Percentiles rank a stretch among this genome's conserved stretches.
These are phyloP conservation scores for Plantago lanceolata DNA, from an alignment of 305 asterid species.

Conservation along the genomic window DNA sequence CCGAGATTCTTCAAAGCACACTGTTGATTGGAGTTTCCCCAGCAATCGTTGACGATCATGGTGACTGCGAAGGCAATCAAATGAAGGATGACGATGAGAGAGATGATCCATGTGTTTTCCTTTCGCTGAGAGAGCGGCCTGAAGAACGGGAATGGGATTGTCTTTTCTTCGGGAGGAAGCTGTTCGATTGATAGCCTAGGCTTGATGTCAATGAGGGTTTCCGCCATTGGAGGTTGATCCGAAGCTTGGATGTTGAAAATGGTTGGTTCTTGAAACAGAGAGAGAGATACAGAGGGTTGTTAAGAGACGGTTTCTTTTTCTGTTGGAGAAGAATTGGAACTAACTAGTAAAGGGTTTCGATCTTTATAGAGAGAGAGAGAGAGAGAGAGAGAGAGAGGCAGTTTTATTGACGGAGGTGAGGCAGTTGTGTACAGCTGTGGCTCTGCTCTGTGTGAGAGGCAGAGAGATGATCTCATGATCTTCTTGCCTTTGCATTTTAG, in stretches of 20 bases:
- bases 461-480: too few relatives aligned
- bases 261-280: slow-evolving; percentile 17
- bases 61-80: slow-evolving; percentile 56
- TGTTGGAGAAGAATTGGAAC: too few relatives aligned
- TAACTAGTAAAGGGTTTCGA: too few relatives aligned
- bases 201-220: slow-evolving; percentile 42
- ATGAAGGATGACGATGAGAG: slow-evolving; percentile 67
- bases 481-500: too few relatives aligned
- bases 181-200: slow-evolving; percentile 42
- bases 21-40: slow-evolving; percentile 59
- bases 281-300: too few relatives aligned
- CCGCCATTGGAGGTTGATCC: slow-evolving; percentile 35
- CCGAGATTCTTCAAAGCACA: slow-evolving; percentile 59
- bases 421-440: too few relatives aligned
- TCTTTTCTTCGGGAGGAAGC: slow-evolving; percentile 47
- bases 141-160: slow-evolving; percentile 64
- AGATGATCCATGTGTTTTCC: slow-evolving; percentile 71
- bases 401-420: too few relatives aligned
- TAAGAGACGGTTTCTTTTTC: too few relatives aligned
- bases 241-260: not conserved
- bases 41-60: slow-evolving; percentile 69
- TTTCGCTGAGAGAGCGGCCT: slow-evolving; percentile 56
- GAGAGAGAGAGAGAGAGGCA: too few relatives aligned
- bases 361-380: too few relatives aligned
- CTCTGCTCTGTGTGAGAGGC: too few relatives aligned